Evolutionary conservation across 2,329 filamentous ascomycete genomes (phyloP).

Genomic region (Septoria petroselini): DNA sequence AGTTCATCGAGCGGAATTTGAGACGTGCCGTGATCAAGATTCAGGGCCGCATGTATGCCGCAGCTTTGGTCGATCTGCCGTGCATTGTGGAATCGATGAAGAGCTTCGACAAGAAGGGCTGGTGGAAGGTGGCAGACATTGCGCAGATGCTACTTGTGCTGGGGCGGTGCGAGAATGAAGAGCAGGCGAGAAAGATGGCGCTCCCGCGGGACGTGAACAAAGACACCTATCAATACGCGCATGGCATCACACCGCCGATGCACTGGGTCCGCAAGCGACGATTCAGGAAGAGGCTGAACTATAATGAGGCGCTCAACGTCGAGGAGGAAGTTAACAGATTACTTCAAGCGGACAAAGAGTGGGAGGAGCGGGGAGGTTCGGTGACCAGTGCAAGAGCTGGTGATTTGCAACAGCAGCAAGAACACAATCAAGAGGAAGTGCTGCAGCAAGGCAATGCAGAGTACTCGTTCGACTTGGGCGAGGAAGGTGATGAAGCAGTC

Average conservation of each 20-base stretch:
- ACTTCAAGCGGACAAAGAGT: slow-evolving; percentile 62
- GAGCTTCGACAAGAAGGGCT: slow-evolving; percentile 82
- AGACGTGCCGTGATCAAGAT: slow-evolving; percentile 71
- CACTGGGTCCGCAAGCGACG: slow-evolving; percentile 77
- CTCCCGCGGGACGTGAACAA: slow-evolving; percentile 70
- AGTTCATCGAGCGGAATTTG: slow-evolving; percentile 71
- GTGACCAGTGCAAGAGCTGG: slow-evolving; percentile 17
- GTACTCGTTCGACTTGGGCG: slow-evolving; percentile 39
- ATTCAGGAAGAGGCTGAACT: slow-evolving; percentile 77
- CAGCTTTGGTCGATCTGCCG: slow-evolving; percentile 76
- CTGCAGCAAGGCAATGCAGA: slow-evolving; percentile 31
- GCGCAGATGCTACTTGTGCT: slow-evolving; percentile 85
- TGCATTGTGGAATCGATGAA: slow-evolving; percentile 90
- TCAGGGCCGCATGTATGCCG: slow-evolving; percentile 69
- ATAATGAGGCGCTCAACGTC: slow-evolving; percentile 80
- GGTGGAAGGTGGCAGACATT: slow-evolving; percentile 85
- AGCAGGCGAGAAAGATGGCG: slow-evolving; percentile 50
- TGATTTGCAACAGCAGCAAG: slow-evolving; percentile 6
- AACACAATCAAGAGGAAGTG: slow-evolving; percentile 27
- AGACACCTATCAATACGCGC: slow-evolving; percentile 69
- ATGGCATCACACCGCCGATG: slow-evolving; percentile 85
- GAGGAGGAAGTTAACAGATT: slow-evolving; percentile 75
- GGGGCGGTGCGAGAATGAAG: slow-evolving; percentile 59
- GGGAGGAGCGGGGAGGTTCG: slow-evolving; percentile 52
- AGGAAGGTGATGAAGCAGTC: slow-evolving; percentile 44